Conservation (phyloP, 345 rosid genomes). For the rapeseed (Brassica napus) region Da-Ae NC_063451.1:43767001-43767500, state of each 20-base stretch:
- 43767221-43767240: background rate
- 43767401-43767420: constrained; percentile 40
- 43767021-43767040: constrained; percentile 26
- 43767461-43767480: constrained; percentile 56
- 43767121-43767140: constrained; percentile 33
- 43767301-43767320: constrained; percentile 56
- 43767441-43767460: constrained; percentile 43
- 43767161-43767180: constrained; percentile 25
- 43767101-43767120: constrained; percentile 21
- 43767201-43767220: constrained; percentile 22
- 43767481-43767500: constrained; percentile 64
- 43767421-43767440: constrained; percentile 36
- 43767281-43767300: constrained; percentile 50
- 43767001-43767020: constrained; percentile 34
- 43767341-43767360: constrained; percentile 36
- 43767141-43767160: constrained; percentile 34
- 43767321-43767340: constrained; percentile 49
- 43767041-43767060: constrained; percentile 25
- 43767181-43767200: constrained; percentile 14
- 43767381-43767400: constrained; percentile 63
- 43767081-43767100: constrained; percentile 14
- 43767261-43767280: constrained; percentile 58
- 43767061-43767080: constrained; percentile 5
- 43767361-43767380: constrained; percentile 29
- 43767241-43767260: constrained; percentile 18